phyloP scores from a whole-genome alignment of 371 early-diverging fungal species.

The Rhizopus arrhizus region DNA sequence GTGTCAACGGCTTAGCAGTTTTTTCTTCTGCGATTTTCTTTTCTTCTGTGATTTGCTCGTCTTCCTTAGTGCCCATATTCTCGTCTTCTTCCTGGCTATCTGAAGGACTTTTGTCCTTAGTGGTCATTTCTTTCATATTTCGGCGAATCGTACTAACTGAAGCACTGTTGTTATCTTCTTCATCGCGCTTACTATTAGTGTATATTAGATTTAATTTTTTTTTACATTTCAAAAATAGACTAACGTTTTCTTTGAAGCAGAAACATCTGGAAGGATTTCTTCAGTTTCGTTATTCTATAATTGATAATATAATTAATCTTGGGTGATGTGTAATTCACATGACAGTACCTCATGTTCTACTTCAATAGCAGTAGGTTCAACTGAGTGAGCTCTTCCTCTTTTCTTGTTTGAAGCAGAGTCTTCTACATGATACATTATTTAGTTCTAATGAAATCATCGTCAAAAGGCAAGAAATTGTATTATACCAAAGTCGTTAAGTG shows the following conservation, averaged over 20 bases:
- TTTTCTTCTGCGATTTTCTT: too few relatives aligned
- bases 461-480: too few relatives aligned
- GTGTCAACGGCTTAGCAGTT: conserved; percentile 5
- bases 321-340: not conserved
- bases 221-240: not conserved
- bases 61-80: conserved; percentile 12
- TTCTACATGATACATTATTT: conserved; percentile 18
- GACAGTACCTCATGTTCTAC: conserved; percentile 19
- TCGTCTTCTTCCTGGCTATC: conserved; percentile 24
- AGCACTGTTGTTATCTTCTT: conserved; percentile 18
- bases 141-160: conserved; percentile 44
- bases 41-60: not conserved
- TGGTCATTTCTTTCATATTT: conserved; percentile 53
- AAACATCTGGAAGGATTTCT: conserved; percentile 23
- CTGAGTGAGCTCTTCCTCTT: conserved; percentile 50
- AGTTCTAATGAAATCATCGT: too few relatives aligned
- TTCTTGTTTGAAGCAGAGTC: conserved; percentile 44
- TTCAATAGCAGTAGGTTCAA: conserved; percentile 35
- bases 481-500: not conserved
- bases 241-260: conserved; percentile 50
- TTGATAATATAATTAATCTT: not conserved
- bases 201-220: conserved; percentile 2
- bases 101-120: conserved; percentile 35
- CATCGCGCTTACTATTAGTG: conserved; percentile 40
- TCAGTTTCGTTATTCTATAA: not conserved